These are phyloP conservation scores for Eutrema yunnanense DNA, from an alignment of 345 rosid genomes.

Conservation along the genomic window DNA sequence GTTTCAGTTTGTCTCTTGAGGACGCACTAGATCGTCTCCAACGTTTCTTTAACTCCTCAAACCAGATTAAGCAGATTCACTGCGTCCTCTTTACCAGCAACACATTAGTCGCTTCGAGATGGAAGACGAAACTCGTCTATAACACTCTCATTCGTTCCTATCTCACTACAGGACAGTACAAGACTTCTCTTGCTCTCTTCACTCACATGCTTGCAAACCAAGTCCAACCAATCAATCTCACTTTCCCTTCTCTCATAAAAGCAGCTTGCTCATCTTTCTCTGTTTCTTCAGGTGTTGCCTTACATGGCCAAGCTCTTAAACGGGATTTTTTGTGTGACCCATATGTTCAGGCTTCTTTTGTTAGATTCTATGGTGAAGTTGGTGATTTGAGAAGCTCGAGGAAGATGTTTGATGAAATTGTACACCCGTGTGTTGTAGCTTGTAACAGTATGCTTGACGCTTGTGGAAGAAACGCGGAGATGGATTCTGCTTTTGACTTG, in stretches of 20 bases:
- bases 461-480: constrained; percentile 48
- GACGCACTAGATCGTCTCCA: constrained; percentile 51
- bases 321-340: constrained; percentile 51
- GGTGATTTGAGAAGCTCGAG: constrained; percentile 30
- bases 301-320: constrained; percentile 47
- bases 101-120: constrained; percentile 18
- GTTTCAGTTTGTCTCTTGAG: constrained; percentile 26
- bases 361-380: constrained; percentile 35
- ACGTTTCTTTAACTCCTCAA: constrained; percentile 30
- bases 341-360: constrained; percentile 50
- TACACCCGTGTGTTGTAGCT: constrained; percentile 40
- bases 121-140: constrained; percentile 44
- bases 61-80: constrained; percentile 57
- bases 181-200: constrained; percentile 42
- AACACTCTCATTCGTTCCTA: constrained; percentile 58
- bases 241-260: constrained; percentile 69
- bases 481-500: constrained; percentile 43
- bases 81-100: constrained; percentile 34
- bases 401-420: constrained; percentile 55
- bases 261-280: constrained; percentile 35
- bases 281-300: constrained; percentile 34
- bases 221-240: constrained; percentile 42
- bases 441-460: constrained; percentile 61
- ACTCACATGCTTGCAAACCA: constrained; percentile 48
- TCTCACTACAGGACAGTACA: constrained; percentile 38